These are phyloP conservation scores for Mrakia hoshinonis DNA, from an alignment of 768 basidiomycete species.

Conservation along the genomic window DNA sequence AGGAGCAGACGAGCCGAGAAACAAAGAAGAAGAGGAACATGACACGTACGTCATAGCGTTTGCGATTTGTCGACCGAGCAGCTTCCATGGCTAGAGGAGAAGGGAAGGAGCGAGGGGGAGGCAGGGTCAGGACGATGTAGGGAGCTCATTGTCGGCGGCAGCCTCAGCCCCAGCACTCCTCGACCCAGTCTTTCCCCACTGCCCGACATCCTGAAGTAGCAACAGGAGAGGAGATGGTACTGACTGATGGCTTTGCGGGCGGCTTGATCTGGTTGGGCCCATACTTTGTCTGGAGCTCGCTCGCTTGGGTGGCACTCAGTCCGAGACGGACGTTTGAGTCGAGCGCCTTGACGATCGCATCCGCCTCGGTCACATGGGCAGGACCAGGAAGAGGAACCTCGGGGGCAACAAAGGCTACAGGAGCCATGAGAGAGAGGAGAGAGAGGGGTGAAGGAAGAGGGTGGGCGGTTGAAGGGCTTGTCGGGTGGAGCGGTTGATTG, in stretches of 20 bases:
- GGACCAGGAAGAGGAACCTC: constrained; percentile 22
- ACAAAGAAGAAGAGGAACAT: constrained; percentile 9
- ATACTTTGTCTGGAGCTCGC: constrained; percentile 32
- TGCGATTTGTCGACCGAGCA: constrained; percentile 37
- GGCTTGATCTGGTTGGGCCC: constrained; percentile 41
- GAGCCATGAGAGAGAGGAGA: background rate
- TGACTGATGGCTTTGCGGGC: constrained; percentile 33
- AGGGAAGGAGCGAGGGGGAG: background rate
- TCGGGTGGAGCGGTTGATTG: too few relatives aligned
- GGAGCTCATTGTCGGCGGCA: constrained; percentile 2
- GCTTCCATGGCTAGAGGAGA: constrained; percentile 33
- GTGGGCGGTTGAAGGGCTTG: background rate
- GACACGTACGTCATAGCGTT: constrained; percentile 44
- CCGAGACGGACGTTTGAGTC: constrained; percentile 34
- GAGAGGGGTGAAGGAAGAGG: background rate
- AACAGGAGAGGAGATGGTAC: too few relatives aligned
- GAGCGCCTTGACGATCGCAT: constrained; percentile 37
- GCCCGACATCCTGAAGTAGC: too few relatives aligned
- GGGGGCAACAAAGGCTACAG: background rate
- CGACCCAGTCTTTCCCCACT: too few relatives aligned
- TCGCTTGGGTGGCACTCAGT: constrained; percentile 35
- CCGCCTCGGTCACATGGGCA: constrained; percentile 35
- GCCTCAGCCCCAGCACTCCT: too few relatives aligned
- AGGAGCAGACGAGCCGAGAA: constrained; percentile 30
- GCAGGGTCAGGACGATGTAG: constrained; percentile 30